Evolutionary conservation across 1,284 basidiomycete species (phyloP).

Genomic region (Melampsora larici-populina): DNA sequence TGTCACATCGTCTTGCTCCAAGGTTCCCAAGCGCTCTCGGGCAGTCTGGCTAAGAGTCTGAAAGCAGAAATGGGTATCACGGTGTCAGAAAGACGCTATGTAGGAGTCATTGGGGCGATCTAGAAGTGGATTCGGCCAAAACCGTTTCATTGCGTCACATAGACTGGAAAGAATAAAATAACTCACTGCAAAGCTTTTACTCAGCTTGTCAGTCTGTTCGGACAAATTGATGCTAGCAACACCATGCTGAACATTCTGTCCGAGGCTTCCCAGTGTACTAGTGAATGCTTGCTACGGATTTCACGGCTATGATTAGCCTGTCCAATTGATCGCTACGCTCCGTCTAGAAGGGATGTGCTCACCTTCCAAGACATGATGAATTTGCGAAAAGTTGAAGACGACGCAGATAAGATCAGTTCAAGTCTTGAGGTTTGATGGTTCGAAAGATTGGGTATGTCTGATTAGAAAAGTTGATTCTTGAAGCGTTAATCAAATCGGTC

Average conservation of each 20-base stretch:
- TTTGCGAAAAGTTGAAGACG: no score
- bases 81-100: neutral
- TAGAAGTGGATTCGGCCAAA: neutral
- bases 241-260: conserved; percentile 36
- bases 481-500: no score
- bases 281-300: no score
- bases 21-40: conserved; percentile 28
- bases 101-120: neutral
- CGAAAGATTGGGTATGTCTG: no score
- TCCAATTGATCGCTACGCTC: no score
- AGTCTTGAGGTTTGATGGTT: no score
- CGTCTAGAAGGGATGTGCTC: no score
- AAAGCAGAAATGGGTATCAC: neutral
- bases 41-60: conserved; percentile 34
- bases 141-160: neutral
- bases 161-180: neutral
- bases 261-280: conserved; percentile 8
- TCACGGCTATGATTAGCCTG: no score
- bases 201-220: conserved; percentile 24
- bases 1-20: conserved; percentile 37
- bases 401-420: no score
- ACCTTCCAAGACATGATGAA: no score
- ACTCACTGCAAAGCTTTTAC: conserved; percentile 34
- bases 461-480: no score
- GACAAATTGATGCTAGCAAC: conserved; percentile 31